phyloP scores from a whole-genome alignment of 352 stramenopile genomes.

The Phytophthora uliginosa region DNA sequence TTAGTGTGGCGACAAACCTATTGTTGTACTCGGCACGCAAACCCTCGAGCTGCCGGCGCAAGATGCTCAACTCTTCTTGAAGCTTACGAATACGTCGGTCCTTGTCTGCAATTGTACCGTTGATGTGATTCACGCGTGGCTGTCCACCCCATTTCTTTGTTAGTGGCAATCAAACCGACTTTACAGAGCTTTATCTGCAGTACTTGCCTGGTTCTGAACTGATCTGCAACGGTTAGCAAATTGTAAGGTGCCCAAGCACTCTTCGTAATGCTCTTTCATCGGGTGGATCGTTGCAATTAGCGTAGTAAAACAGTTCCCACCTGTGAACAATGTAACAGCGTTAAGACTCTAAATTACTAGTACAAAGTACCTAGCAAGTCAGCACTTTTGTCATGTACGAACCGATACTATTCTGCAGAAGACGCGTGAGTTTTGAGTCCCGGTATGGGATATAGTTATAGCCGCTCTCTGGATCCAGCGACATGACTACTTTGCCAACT shows the following conservation, averaged over 20 bases:
- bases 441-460: conserved; percentile 92
- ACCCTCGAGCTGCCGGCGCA: conserved; percentile 75
- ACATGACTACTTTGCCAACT: conserved; percentile 91
- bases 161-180: conserved; percentile 1
- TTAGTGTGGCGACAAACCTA: conserved; percentile 74
- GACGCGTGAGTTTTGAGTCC: conserved; percentile 85
- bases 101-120: conserved; percentile 84
- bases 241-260: conserved; percentile 92
- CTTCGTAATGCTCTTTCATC: conserved; percentile 92
- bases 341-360: not conserved
- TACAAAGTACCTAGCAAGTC: not conserved
- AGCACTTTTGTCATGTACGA: conserved; percentile 2
- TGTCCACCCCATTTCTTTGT: conserved; percentile 11
- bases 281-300: conserved; percentile 91
- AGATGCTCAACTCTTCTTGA: conserved; percentile 72
- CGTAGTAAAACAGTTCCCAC: conserved; percentile 89
- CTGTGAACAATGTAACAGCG: conserved; percentile 28
- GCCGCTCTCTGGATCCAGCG: conserved; percentile 83
- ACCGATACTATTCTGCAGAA: conserved; percentile 90
- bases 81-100: conserved; percentile 87
- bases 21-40: conserved; percentile 83
- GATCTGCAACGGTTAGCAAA: conserved; percentile 94
- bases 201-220: conserved; percentile 86
- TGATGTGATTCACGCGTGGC: conserved; percentile 90
- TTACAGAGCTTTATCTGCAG: not conserved